Conservation (phyloP, 306 rosid genomes). For the Gynostemma pentaphyllum region DNA sequence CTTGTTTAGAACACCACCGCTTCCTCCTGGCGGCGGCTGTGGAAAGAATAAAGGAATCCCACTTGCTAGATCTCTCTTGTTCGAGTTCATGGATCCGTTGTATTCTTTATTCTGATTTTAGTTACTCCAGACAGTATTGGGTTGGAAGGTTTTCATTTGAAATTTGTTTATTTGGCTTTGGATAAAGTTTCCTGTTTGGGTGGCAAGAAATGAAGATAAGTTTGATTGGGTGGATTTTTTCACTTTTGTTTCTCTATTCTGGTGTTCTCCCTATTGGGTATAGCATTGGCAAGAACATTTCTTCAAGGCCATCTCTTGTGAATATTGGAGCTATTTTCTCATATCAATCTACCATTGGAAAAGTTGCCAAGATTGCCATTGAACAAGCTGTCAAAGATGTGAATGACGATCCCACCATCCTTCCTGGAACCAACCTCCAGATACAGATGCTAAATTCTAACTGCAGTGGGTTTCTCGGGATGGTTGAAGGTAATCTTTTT, state of each 20-base stretch:
- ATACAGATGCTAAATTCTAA: constrained; percentile 40
- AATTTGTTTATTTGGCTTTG: background rate
- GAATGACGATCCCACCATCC: constrained; percentile 50
- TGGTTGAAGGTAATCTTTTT: constrained; percentile 57
- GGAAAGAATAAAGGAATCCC: background rate
- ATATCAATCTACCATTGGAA: constrained; percentile 59
- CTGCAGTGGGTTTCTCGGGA: constrained; percentile 75
- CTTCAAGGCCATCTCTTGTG: constrained; percentile 48
- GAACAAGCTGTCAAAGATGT: constrained; percentile 77
- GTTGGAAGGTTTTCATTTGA: background rate
- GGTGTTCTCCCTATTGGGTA: constrained; percentile 19
- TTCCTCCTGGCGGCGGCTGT: background rate
- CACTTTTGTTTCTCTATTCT: constrained; percentile 13
- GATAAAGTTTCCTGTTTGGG: background rate
- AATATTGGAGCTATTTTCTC: constrained; percentile 71
- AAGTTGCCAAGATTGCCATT: constrained; percentile 70
- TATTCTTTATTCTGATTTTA: background rate
- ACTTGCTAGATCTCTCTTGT: background rate
- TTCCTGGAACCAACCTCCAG: constrained; percentile 41
- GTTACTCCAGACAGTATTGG: too few species aligned
- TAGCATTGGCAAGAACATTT: constrained; percentile 18
- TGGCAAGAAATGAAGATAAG: constrained; percentile 24
- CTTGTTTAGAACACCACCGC: background rate
- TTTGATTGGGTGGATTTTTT: constrained; percentile 20
- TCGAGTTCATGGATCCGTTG: background rate